Evolutionary conservation across 2,329 filamentous ascomycete genomes (phyloP).

Genomic region (Didymella pomorum): DNA sequence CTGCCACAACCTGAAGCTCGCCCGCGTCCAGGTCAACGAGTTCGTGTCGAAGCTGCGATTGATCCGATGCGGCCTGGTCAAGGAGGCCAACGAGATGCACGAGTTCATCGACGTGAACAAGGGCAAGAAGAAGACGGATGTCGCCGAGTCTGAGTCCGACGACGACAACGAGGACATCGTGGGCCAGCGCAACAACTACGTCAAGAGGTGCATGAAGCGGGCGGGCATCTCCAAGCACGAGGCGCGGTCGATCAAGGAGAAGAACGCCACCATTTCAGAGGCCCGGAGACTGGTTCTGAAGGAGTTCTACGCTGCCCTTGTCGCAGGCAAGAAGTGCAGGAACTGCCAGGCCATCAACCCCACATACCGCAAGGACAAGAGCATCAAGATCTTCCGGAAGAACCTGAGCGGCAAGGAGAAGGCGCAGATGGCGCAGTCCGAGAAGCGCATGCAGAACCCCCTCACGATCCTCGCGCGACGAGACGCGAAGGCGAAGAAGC

Average conservation of each 20-base stretch:
- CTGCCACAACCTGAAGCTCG: constrained; percentile 84
- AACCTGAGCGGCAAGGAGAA: constrained; percentile 77
- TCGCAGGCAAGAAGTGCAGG: constrained; percentile 72
- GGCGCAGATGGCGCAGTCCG: constrained; percentile 75
- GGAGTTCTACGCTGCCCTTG: constrained; percentile 79
- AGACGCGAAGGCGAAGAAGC: constrained; percentile 55
- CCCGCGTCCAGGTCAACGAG: constrained; percentile 77
- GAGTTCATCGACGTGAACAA: constrained; percentile 56
- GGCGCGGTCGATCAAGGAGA: constrained; percentile 63
- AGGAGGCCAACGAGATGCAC: constrained; percentile 66
- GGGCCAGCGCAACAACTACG: constrained; percentile 69
- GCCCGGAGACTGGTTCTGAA: constrained; percentile 79
- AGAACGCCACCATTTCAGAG: constrained; percentile 84
- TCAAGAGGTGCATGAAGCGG: constrained; percentile 73
- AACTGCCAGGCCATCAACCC: constrained; percentile 67
- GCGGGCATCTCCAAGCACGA: constrained; percentile 58
- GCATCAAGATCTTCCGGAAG: constrained; percentile 92
- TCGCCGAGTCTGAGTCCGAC: constrained; percentile 65
- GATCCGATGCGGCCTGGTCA: constrained; percentile 81
- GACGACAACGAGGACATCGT: constrained; percentile 69
- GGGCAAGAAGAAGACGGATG: constrained; percentile 46
- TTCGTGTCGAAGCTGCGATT: constrained; percentile 86
- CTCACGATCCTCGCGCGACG: constrained; percentile 66
- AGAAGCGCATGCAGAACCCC: constrained; percentile 74
- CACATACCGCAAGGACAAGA: constrained; percentile 85